Conservation (phyloP, 2,329 filamentous ascomycete genomes). For the Trichophyton simii region DNA sequence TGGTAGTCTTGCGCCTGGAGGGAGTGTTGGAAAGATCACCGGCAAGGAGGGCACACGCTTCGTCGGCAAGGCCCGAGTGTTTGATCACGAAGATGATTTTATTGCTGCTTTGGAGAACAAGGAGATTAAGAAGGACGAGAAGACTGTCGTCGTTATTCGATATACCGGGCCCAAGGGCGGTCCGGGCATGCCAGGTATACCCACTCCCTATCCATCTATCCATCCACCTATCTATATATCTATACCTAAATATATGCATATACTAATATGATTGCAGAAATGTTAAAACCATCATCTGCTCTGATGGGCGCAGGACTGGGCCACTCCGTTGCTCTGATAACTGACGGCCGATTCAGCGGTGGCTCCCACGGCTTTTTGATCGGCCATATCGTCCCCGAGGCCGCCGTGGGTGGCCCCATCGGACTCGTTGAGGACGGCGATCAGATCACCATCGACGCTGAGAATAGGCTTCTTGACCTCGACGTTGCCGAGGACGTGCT, state of each 20-base stretch:
- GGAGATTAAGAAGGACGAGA: slow-evolving; percentile 62
- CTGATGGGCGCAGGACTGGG: slow-evolving; percentile 64
- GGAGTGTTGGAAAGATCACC: slow-evolving; percentile 63
- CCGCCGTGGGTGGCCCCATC: slow-evolving; percentile 77
- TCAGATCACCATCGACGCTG: slow-evolving; percentile 72
- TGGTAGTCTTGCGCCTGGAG: slow-evolving; percentile 56
- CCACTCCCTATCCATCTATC: background rate
- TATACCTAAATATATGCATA: no score
- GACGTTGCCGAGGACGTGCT: slow-evolving; percentile 45
- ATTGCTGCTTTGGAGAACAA: slow-evolving; percentile 53
- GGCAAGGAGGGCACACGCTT: slow-evolving; percentile 60
- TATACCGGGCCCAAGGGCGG: slow-evolving; percentile 63
- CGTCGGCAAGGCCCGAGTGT: slow-evolving; percentile 57
- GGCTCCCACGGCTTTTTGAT: slow-evolving; percentile 39
- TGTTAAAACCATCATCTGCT: slow-evolving; percentile 58
- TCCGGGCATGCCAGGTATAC: slow-evolving; percentile 50
- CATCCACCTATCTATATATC: no score
- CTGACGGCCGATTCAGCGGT: slow-evolving; percentile 69
- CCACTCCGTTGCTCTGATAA: slow-evolving; percentile 58
- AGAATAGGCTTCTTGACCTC: slow-evolving; percentile 29
- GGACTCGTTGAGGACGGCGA: slow-evolving; percentile 72
- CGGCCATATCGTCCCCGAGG: slow-evolving; percentile 66
- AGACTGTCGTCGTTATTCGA: slow-evolving; percentile 63
- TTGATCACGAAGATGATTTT: slow-evolving; percentile 58
- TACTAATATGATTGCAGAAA: slow-evolving; percentile 40